Base-by-base conservation (phyloP, 768 basidiomycete species). In the Rhodotorula toruloides region DNA sequence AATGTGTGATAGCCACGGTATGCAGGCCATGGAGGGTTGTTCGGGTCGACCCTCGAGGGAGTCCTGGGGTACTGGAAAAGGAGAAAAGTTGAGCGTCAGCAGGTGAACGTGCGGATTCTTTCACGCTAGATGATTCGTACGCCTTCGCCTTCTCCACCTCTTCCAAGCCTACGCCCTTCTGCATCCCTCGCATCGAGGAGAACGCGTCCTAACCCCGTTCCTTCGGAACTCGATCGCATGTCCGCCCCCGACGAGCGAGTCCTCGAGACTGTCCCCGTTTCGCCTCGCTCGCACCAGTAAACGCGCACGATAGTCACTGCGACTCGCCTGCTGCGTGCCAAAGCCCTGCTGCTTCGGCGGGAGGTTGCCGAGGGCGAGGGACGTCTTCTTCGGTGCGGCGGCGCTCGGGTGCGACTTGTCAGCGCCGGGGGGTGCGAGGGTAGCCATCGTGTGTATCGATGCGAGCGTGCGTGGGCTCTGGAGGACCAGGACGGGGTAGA, bases 1-100 rank as follows among this genome's bases (percentile, higher is more conserved):
- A 86, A 89, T 70, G 78, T 77, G 63, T 81, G 79, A 74, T 80
- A 80, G 7, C 80, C 79, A 46, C 79, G 74, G 74, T 76, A 76
- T 42, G 67, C 46, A 19, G 54, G 49, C 58, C 47, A 58, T 13
- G 46, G 43, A 4, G 32, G 34, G 21, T 79, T 76, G 71, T 79
- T 77, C 61, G 76, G 79, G 72, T 79, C 77, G 67, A 80, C 77
- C 36, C 66, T 63, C 6, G 63, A 68, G 12, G 70, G 70, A 22
- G 70, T 71, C 39, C 70, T 65, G 25, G 70, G 70, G 58, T 67
- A 63, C 65, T 71, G 58, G 4, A 10, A 17, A 22, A 10, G n/a
- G 25, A 16, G 11, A 9, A 27, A 17, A 34, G 31, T 4, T 32
- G 48, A 13, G 13, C 3, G 19, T 4, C 9, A 62, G 8, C 27